Percentiles rank a stretch among this genome's conserved stretches.
Evolutionary conservation across 768 basidiomycete species (phyloP).

Genomic region (Trametes cingulata): DNA sequence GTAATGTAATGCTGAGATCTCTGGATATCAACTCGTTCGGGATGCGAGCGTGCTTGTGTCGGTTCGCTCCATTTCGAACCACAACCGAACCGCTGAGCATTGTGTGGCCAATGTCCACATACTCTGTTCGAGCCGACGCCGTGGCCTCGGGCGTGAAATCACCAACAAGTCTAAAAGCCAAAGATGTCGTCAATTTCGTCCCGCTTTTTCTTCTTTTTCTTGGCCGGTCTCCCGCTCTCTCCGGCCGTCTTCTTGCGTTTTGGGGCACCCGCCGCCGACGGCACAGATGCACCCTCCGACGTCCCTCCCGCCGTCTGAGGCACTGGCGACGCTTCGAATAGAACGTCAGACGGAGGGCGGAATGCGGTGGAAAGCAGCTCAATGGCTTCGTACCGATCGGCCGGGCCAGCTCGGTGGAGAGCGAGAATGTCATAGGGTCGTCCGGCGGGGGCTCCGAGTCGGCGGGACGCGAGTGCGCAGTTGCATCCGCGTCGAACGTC

Average conservation of each 20-base stretch:
- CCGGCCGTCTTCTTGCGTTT: slow-evolving; percentile 19
- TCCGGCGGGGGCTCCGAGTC: not conserved
- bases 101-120: not conserved
- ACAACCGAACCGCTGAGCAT: not conserved
- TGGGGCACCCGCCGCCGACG: not conserved
- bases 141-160: not conserved
- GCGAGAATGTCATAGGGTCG: slow-evolving; percentile 7
- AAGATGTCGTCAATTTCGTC: slow-evolving; percentile 78
- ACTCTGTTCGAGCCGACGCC: not conserved
- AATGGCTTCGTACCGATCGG: slow-evolving; percentile 4
- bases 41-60: not conserved
- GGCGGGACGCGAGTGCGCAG: not conserved
- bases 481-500: slow-evolving; percentile 8
- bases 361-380: not conserved
- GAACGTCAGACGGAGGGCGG: not conserved
- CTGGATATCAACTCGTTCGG: not conserved
- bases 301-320: not conserved
- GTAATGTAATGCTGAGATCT: not conserved
- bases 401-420: slow-evolving; percentile 7
- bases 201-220: slow-evolving; percentile 41
- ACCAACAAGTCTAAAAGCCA: slow-evolving; percentile 34
- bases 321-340: not conserved
- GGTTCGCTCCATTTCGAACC: not conserved
- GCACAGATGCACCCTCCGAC: not conserved
- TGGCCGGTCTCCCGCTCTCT: slow-evolving; percentile 28